Evolutionary conservation across 106 monocot species (phyloP).

Genomic region (Amphibolis antarctica): DNA sequence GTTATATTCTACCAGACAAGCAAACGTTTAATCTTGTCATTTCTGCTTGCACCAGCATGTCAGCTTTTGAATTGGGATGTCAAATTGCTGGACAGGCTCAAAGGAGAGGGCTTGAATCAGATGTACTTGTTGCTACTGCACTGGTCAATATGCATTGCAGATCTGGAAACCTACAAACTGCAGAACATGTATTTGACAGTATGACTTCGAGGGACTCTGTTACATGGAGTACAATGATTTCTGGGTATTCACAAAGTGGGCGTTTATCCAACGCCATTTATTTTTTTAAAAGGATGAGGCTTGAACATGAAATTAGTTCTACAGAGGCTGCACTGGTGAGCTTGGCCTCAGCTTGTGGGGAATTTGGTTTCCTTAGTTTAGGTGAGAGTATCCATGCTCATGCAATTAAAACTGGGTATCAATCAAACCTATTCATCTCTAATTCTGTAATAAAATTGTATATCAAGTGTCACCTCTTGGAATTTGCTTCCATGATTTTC

Average conservation of each 20-base stretch:
- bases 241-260: conserved; percentile 31
- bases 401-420: conserved; percentile 31
- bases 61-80: conserved; percentile 31
- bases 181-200: conserved; percentile 39
- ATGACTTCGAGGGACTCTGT: conserved; percentile 39
- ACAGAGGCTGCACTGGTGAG: conserved; percentile 45
- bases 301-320: conserved; percentile 11
- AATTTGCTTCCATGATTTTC: conserved; percentile 31
- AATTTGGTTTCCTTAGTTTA: conserved; percentile 4
- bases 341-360: conserved; percentile 31
- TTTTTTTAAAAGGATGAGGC: conserved; percentile 45
- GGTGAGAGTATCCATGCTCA: conserved; percentile 32
- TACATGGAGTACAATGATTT: conserved; percentile 54
- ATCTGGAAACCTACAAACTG: conserved; percentile 25
- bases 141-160: conserved; percentile 34
- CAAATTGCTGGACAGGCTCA: conserved; percentile 15
- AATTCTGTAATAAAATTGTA: conserved; percentile 72
- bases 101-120: conserved; percentile 20
- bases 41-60: conserved; percentile 32
- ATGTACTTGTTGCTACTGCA: conserved; percentile 44
- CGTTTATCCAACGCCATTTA: conserved; percentile 23
- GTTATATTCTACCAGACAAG: conserved; percentile 23
- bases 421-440: conserved; percentile 16
- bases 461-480: conserved; percentile 18
- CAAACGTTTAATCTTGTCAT: conserved; percentile 45